Evolutionary conservation across 805 yeast species (phyloP).

Genomic region (Spathaspora boniae): DNA sequence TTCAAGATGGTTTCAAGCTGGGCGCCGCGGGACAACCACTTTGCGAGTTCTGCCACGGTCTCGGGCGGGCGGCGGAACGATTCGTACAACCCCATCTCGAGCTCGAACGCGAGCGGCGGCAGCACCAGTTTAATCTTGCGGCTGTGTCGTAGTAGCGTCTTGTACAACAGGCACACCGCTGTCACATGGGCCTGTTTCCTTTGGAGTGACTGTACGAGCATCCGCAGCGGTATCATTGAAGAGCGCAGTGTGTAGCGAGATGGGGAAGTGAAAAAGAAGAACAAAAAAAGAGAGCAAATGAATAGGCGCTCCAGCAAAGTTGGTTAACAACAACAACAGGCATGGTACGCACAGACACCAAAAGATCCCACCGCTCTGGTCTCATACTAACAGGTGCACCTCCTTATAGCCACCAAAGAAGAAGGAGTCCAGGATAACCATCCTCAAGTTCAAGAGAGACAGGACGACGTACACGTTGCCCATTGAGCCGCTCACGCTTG

Average conservation of each 20-base stretch:
- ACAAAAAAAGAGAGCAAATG: no score
- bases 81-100: background rate
- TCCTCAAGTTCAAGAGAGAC: slow-evolving; percentile 34
- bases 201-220: no score
- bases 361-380: no score
- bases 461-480: slow-evolving; percentile 30
- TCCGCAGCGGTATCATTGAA: no score
- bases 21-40: background rate
- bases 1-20: no score
- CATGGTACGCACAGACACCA: no score
- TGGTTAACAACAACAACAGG: no score
- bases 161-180: slow-evolving; percentile 12
- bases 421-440: slow-evolving; percentile 15
- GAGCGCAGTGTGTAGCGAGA: no score
- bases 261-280: no score
- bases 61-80: slow-evolving; percentile 1
- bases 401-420: slow-evolving; percentile 22
- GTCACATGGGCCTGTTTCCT: no score
- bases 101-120: slow-evolving; percentile 4
- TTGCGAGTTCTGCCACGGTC: background rate
- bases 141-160: slow-evolving; percentile 9
- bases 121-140: slow-evolving; percentile 3
- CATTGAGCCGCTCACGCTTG: slow-evolving; percentile 18
- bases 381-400: slow-evolving; percentile 3
- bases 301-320: no score